phyloP scores from a whole-genome alignment of 345 rosid genomes.

The Dipteronia dyeriana region DNA sequence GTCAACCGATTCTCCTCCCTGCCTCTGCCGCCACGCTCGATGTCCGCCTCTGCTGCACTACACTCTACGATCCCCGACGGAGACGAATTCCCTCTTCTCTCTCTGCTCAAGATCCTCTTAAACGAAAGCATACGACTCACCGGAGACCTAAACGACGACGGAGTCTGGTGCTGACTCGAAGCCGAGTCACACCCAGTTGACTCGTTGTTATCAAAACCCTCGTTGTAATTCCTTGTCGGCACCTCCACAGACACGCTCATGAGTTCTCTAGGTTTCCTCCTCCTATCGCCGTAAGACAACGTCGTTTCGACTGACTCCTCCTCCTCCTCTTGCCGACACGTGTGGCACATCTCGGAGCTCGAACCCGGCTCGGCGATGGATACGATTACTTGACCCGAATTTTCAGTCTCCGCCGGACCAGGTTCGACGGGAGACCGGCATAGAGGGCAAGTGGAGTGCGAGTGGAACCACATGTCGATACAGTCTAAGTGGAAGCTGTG shows the following conservation, averaged over 20 bases:
- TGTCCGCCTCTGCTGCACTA: constrained; percentile 37
- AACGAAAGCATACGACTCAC: constrained; percentile 62
- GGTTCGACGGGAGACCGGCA: constrained; percentile 79
- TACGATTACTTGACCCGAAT: background rate
- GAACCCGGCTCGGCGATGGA: constrained; percentile 30
- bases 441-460: constrained; percentile 91
- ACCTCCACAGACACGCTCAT: constrained; percentile 35
- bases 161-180: constrained; percentile 29
- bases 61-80: constrained; percentile 30
- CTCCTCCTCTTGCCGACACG: constrained; percentile 33
- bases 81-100: constrained; percentile 37
- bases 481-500: constrained; percentile 85
- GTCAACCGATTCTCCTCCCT: constrained; percentile 27
- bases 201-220: constrained; percentile 36
- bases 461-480: constrained; percentile 96
- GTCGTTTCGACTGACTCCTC: constrained; percentile 20
- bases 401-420: background rate
- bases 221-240: constrained; percentile 23
- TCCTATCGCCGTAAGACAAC: constrained; percentile 16
- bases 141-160: constrained; percentile 50
- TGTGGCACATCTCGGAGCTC: constrained; percentile 27
- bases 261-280: constrained; percentile 46
- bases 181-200: constrained; percentile 32
- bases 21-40: constrained; percentile 37
- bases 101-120: constrained; percentile 55